These are phyloP conservation scores for Plantago major DNA, from an alignment of 257 asterid genomes.

Conservation along the genomic window DNA sequence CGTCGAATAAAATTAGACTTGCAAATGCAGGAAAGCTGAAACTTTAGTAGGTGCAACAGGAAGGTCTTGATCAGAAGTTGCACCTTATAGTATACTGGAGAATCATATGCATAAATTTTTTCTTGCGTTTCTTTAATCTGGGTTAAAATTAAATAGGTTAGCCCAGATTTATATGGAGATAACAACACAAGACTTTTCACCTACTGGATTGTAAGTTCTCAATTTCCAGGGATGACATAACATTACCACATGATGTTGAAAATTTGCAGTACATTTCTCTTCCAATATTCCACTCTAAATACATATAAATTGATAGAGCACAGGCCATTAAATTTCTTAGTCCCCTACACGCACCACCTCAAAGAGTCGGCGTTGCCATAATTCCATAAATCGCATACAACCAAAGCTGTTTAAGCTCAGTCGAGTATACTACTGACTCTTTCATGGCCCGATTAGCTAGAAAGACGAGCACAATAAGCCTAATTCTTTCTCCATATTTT, in stretches of 20 bases:
- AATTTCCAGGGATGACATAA: neutral
- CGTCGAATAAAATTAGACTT: no score
- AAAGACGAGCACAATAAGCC: neutral
- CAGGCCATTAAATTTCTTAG: neutral
- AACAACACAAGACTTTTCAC: constrained; percentile 78
- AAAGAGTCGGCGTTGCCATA: neutral
- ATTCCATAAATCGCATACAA: no score
- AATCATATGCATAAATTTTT: constrained; percentile 10
- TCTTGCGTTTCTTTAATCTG: constrained; percentile 13
- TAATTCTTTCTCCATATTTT: neutral
- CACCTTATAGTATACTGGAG: constrained; percentile 5
- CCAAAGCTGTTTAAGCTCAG: neutral
- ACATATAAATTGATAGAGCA: no score
- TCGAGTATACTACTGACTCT: neutral
- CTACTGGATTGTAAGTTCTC: constrained; percentile 87
- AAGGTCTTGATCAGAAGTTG: no score
- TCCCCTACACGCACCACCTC: neutral
- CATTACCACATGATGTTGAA: no score
- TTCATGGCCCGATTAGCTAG: neutral
- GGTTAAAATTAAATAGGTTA: constrained; percentile 47
- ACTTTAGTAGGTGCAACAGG: no score
- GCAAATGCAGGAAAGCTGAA: no score
- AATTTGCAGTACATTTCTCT: no score
- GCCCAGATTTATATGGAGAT: constrained; percentile 86
- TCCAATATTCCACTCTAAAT: no score